A percentile compares a stretch with the other conserved stretches of the same genome.
Conservation (phyloP, 2,329 filamentous ascomycete genomes). For the Fusarium metavorans region DNA sequence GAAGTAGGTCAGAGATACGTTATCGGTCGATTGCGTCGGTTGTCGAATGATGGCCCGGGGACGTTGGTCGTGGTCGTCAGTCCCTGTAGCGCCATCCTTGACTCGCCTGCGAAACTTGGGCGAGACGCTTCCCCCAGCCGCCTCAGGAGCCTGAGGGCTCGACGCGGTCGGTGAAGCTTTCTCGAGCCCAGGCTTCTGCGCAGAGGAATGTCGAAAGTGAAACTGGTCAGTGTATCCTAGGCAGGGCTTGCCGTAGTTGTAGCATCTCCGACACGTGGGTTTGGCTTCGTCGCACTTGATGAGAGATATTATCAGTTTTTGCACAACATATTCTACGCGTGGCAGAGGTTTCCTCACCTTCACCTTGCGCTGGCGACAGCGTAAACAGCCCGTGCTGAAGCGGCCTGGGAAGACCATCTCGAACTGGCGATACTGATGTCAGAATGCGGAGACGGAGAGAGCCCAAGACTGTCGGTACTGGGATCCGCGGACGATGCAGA, state of each 20-base stretch:
- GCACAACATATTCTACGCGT: neutral
- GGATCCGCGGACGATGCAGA: conserved; percentile 16
- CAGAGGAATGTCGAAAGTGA: conserved; percentile 46
- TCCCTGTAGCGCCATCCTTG: neutral
- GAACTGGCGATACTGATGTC: neutral
- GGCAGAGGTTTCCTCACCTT: conserved; percentile 39
- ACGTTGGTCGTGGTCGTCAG: neutral
- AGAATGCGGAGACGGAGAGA: neutral
- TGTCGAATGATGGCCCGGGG: conserved; percentile 19
- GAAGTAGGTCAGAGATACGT: conserved; percentile 51
- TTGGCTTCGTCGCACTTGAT: conserved; percentile 49
- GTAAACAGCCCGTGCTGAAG: conserved; percentile 47
- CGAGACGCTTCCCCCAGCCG: neutral
- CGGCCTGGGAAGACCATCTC: conserved; percentile 47
- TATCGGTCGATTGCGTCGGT: conserved; percentile 35
- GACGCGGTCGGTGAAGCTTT: neutral
- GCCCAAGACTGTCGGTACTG: neutral
- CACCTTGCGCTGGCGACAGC: conserved; percentile 47
- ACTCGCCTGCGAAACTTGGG: neutral
- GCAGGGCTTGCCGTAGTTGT: conserved; percentile 49
- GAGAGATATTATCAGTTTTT: neutral
- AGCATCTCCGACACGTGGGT: conserved; percentile 48
- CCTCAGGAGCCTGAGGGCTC: neutral
- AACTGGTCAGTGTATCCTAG: conserved; percentile 52
- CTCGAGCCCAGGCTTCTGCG: conserved; percentile 6